A percentile compares a stretch with the other conserved stretches of the same genome.
These are phyloP conservation scores for Ceratocystis harringtonii DNA, from an alignment of 2,329 filamentous ascomycete species.

Conservation along the genomic window DNA sequence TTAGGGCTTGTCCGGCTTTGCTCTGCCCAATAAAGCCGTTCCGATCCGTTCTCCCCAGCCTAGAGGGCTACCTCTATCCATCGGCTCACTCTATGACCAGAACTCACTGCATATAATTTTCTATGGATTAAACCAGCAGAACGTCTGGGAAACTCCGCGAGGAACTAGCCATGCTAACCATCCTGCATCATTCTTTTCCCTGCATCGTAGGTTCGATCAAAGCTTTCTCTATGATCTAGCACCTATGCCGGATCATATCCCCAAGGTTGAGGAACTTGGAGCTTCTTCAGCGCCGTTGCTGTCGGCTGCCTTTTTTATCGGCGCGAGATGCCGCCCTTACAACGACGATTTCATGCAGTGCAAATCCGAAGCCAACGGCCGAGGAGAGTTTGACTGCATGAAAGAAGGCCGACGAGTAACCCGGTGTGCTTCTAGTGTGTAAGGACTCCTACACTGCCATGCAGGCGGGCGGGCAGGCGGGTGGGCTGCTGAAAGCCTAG, in stretches of 20 bases:
- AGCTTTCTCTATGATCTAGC: constrained; percentile 88
- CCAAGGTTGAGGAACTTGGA: constrained; percentile 85
- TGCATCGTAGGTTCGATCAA: constrained; percentile 66
- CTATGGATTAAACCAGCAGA: neutral
- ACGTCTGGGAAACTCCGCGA: constrained; percentile 18
- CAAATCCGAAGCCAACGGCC: constrained; percentile 85
- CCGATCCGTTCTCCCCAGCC: neutral
- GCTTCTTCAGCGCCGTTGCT: constrained; percentile 82
- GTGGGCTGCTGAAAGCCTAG: neutral
- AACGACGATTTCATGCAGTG: constrained; percentile 99
- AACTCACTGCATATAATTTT: neutral
- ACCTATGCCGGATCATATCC: constrained; percentile 80
- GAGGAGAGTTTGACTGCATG: constrained; percentile 86
- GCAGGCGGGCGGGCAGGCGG: neutral
- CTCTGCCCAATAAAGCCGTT: neutral
- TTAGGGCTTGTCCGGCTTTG: constrained; percentile 15
- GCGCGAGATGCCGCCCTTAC: constrained; percentile 82
- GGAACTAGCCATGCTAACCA: constrained; percentile 19
- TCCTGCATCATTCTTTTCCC: constrained; percentile 15
- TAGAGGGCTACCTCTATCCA: neutral
- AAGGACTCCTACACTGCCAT: constrained; percentile 31
- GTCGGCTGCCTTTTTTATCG: constrained; percentile 92
- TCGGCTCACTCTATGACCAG: no score
- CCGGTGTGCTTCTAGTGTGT: constrained; percentile 92
- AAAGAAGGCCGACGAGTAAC: constrained; percentile 95